phyloP scores from a whole-genome alignment of 331 rosid genomes.

The Erythrophleum ivorense region DNA sequence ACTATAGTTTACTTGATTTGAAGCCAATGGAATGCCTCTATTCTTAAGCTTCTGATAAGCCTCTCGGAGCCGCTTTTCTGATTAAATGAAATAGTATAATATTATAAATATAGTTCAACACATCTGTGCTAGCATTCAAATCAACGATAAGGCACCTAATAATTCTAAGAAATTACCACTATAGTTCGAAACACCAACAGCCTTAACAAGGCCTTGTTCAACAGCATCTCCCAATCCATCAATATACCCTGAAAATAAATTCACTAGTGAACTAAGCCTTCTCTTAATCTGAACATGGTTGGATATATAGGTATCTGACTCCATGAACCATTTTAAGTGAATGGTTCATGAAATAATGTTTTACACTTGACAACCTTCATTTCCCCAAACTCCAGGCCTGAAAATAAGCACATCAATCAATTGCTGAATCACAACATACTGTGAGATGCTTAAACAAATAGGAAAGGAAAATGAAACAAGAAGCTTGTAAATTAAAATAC shows the following conservation, averaged over 20 bases:
- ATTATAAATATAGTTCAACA: neutral
- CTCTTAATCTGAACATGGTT: slow-evolving; percentile 35
- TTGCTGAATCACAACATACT: slow-evolving; percentile 36
- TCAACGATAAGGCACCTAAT: slow-evolving; percentile 5
- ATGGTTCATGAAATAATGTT: slow-evolving; percentile 31
- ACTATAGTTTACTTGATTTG: slow-evolving; percentile 97
- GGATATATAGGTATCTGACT: slow-evolving; percentile 31
- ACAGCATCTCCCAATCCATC: slow-evolving; percentile 99
- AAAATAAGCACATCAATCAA: slow-evolving; percentile 44
- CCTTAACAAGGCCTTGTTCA: slow-evolving; percentile 95
- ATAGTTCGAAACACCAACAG: slow-evolving; percentile 97
- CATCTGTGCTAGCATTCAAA: neutral
- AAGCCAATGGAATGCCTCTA: slow-evolving; percentile 90
- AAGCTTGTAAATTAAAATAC: slow-evolving; percentile 36
- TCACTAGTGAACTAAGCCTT: slow-evolving; percentile 39
- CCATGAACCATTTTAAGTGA: slow-evolving; percentile 19
- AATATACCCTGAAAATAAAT: slow-evolving; percentile 71
- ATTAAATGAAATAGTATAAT: slow-evolving; percentile 5
- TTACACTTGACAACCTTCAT: slow-evolving; percentile 76
- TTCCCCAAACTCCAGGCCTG: slow-evolving; percentile 99
- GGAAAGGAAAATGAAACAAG: neutral
- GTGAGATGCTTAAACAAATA: neutral
- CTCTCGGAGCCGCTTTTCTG: slow-evolving; percentile 79
- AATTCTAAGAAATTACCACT: slow-evolving; percentile 55
- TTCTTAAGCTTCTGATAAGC: slow-evolving; percentile 70